Conservation (phyloP, 2,329 filamentous ascomycete genomes). For the Plectosphaerella sp. region DNA sequence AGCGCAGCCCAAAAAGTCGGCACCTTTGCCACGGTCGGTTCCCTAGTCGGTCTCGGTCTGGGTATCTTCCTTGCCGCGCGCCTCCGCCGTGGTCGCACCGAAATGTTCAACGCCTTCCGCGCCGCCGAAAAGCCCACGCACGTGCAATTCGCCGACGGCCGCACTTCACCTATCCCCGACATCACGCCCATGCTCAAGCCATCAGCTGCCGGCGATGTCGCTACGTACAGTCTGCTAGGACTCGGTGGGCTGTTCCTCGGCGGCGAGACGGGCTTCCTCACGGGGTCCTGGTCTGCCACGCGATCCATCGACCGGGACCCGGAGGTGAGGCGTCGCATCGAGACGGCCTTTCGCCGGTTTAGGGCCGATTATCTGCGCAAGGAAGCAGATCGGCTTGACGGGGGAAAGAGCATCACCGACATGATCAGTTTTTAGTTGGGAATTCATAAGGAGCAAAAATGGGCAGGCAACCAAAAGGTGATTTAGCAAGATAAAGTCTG, state of each 20-base stretch:
- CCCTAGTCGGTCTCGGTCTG: slow-evolving; percentile 54
- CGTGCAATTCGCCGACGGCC: slow-evolving; percentile 57
- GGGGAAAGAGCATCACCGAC: slow-evolving; percentile 7
- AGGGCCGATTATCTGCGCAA: slow-evolving; percentile 58
- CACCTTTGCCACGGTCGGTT: slow-evolving; percentile 52
- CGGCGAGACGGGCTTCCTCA: slow-evolving; percentile 57
- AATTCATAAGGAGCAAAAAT: too few species aligned
- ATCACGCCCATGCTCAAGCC: slow-evolving; percentile 53
- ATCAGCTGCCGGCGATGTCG: slow-evolving; percentile 52
- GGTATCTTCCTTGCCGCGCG: slow-evolving; percentile 54
- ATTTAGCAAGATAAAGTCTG: too few species aligned
- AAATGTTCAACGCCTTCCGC: slow-evolving; percentile 59
- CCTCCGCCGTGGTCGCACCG: slow-evolving; percentile 47
- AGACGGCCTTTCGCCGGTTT: slow-evolving; percentile 59
- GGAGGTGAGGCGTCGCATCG: slow-evolving; percentile 50
- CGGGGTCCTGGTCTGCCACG: slow-evolving; percentile 49
- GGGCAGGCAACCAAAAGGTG: too few species aligned
- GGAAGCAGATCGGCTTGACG: slow-evolving; percentile 52
- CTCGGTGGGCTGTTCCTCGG: slow-evolving; percentile 59
- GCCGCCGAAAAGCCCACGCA: slow-evolving; percentile 57
- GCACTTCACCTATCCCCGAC: slow-evolving; percentile 52
- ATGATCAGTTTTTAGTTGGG: not conserved
- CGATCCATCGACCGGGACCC: slow-evolving; percentile 49
- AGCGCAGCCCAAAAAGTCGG: slow-evolving; percentile 51
- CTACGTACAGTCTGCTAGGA: slow-evolving; percentile 59